Percentiles rank a stretch among this genome's conserved stretches.
phyloP scores from a whole-genome alignment of 2,329 filamentous ascomycete species.

The Mycosphaerella sp. region DNA sequence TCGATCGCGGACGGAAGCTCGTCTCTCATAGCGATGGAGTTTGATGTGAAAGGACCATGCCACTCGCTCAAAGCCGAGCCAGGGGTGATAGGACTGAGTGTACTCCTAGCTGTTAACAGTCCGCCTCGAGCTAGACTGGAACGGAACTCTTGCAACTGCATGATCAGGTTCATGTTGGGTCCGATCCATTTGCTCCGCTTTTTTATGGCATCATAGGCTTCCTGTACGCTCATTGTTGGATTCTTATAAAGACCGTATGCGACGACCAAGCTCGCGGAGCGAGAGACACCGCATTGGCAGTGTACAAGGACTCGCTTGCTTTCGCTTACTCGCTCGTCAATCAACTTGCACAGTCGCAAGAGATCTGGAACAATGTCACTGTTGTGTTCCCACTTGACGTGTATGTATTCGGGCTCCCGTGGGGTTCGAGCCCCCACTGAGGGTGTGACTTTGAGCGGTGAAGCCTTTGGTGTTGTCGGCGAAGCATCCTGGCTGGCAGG shows the following conservation, averaged over 20 bases:
- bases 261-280: conserved; percentile 79
- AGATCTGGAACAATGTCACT: conserved; percentile 76
- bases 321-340: conserved; percentile 63
- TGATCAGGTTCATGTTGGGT: conserved; percentile 87
- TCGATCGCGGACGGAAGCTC: conserved; percentile 22
- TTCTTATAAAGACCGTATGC: conserved; percentile 78
- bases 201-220: conserved; percentile 76
- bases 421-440: conserved; percentile 23
- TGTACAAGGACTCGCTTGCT: conserved; percentile 76
- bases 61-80: conserved; percentile 32
- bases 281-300: conserved; percentile 79
- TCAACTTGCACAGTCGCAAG: conserved; percentile 66
- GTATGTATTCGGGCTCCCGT: conserved; percentile 68
- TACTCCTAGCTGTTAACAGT: conserved; percentile 30
- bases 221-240: conserved; percentile 68
- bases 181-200: conserved; percentile 80
- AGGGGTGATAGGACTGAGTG: conserved; percentile 31
- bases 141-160: conserved; percentile 74
- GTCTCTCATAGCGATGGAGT: conserved; percentile 10
- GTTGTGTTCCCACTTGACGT: conserved; percentile 84
- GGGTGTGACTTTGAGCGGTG: conserved; percentile 37
- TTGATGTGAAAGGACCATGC: conserved; percentile 28
- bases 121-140: conserved; percentile 40
- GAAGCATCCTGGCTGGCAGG: conserved; percentile 29
- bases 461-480: conserved; percentile 49